phyloP scores from a whole-genome alignment of 2,329 filamentous ascomycete genomes.

The Ceratocystis smalleyi region DNA sequence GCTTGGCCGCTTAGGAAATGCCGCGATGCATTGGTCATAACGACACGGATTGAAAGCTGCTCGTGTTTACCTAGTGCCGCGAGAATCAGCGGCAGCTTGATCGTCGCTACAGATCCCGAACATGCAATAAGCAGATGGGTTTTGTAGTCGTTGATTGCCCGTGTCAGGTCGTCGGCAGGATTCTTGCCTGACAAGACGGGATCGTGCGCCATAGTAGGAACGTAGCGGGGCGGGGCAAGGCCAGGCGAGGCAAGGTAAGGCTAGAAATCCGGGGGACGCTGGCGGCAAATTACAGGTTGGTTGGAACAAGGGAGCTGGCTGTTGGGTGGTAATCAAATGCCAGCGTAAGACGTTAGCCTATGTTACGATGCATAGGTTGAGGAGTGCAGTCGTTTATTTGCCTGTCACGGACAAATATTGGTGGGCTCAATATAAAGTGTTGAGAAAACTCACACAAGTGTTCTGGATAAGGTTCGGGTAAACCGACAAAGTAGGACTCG shows the following conservation, averaged over 20 bases:
- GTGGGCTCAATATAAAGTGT: too few species aligned
- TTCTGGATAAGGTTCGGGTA: too few species aligned
- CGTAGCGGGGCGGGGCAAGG: background rate
- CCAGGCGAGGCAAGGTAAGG: background rate
- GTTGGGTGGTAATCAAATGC: too few species aligned
- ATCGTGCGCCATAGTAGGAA: conserved; percentile 8
- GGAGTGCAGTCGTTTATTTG: background rate
- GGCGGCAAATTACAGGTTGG: too few species aligned
- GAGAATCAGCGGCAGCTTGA: conserved; percentile 61
- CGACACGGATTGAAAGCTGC: conserved; percentile 64
- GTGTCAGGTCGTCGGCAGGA: conserved; percentile 10
- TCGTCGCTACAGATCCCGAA: conserved; percentile 57
- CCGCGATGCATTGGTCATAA: conserved; percentile 59
- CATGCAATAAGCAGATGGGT: conserved; percentile 30
- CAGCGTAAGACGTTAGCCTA: background rate
- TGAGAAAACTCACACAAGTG: too few species aligned
- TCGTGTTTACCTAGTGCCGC: conserved; percentile 35
- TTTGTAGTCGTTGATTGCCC: conserved; percentile 25
- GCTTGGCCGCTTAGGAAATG: conserved; percentile 66
- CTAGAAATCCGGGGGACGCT: too few species aligned
- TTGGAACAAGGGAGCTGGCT: too few species aligned
- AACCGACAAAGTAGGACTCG: too few species aligned
- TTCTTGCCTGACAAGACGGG: conserved; percentile 14
- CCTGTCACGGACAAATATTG: background rate
- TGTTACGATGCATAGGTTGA: background rate